Conservation (phyloP, 805 yeast genomes). For the Zygotorulaspora danielsina region DNA sequence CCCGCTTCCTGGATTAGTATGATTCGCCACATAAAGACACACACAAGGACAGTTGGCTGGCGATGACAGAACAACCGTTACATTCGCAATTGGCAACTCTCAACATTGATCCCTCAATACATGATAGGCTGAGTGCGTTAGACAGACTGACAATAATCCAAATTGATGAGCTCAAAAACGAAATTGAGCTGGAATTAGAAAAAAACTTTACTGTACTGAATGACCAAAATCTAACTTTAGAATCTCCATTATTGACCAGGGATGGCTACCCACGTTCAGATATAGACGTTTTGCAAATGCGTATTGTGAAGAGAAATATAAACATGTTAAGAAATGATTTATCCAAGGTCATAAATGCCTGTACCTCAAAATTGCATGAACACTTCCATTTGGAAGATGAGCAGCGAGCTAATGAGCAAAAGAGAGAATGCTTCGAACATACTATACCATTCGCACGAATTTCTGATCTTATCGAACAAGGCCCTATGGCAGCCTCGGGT, state of each 20-base stretch:
- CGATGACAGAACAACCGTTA: not conserved
- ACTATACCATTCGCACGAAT: constrained; percentile 54
- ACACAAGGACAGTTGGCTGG: too few species aligned
- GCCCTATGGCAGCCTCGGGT: constrained; percentile 61
- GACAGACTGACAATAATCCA: constrained; percentile 18
- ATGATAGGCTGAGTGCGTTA: constrained; percentile 7
- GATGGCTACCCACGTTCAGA: constrained; percentile 89
- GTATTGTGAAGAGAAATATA: constrained; percentile 59
- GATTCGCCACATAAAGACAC: too few species aligned
- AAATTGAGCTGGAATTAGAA: constrained; percentile 41
- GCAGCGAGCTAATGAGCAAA: constrained; percentile 7
- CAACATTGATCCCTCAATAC: constrained; percentile 12
- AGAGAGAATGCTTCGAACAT: not conserved
- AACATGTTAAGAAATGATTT: constrained; percentile 70
- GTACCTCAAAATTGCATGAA: constrained; percentile 45
- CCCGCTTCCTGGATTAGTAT: too few species aligned
- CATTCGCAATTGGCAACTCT: constrained; percentile 11
- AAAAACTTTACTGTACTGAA: constrained; percentile 42
- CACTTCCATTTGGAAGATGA: constrained; percentile 35
- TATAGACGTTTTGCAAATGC: constrained; percentile 68
- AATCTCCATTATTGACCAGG: constrained; percentile 53
- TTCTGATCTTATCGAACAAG: constrained; percentile 42
- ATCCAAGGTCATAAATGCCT: constrained; percentile 41
- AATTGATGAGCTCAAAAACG: constrained; percentile 34
- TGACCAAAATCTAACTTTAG: constrained; percentile 53